phyloP scores from a whole-genome alignment of 805 yeast species.

The Spathaspora gorwiae region DNA sequence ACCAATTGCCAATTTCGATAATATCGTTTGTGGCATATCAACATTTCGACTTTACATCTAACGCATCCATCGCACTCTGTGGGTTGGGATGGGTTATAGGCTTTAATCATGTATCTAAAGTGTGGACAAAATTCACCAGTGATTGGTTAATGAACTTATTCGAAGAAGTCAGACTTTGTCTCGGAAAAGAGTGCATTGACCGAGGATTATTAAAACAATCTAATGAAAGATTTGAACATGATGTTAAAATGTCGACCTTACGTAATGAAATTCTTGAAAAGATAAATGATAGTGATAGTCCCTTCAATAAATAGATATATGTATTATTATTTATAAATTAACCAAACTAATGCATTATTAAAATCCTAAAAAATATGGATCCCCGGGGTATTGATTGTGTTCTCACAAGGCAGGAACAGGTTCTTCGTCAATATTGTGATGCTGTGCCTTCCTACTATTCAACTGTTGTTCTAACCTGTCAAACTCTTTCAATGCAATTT shows the following conservation, averaged over 20 bases:
- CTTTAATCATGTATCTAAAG: conserved; percentile 35
- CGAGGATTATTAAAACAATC: conserved; percentile 34
- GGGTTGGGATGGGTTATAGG: conserved; percentile 39
- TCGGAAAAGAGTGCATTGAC: conserved; percentile 33
- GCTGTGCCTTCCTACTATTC: conserved; percentile 12
- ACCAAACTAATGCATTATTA: not conserved
- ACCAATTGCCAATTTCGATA: conserved; percentile 35
- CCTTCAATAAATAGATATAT: not conserved
- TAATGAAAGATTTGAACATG: conserved; percentile 9
- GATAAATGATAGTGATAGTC: not conserved
- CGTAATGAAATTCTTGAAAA: conserved; percentile 1
- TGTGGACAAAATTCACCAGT: conserved; percentile 27
- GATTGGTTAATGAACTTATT: conserved; percentile 26
- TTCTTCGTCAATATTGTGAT: conserved; percentile 4
- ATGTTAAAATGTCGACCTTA: not conserved
- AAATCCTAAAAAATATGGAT: not conserved
- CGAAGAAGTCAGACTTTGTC: conserved; percentile 32
- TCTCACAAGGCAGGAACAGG: conserved; percentile 21
- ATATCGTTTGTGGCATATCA: conserved; percentile 27
- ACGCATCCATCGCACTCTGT: conserved; percentile 30
- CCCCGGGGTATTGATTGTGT: not conserved
- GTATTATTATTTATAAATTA: no score
- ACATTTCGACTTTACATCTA: conserved; percentile 28
- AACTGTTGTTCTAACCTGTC: conserved; percentile 68
- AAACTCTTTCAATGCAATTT: conserved; percentile 76